Conservation (phyloP, 805 yeast genomes). For the Torulaspora gathmanii region DNA sequence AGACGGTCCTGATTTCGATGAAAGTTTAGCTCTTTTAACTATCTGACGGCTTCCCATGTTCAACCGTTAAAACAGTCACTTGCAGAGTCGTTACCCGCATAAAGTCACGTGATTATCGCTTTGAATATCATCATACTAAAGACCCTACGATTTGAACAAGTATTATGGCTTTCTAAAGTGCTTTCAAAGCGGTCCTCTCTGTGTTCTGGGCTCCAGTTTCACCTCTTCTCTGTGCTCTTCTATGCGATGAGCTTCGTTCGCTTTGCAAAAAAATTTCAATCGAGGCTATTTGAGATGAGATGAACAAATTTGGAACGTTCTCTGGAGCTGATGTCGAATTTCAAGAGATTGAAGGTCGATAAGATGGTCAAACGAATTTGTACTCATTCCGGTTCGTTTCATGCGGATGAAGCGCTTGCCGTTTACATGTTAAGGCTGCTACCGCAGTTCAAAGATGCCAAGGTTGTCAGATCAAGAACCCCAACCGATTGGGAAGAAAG, state of each 20-base stretch:
- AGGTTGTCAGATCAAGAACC: slow-evolving; percentile 76
- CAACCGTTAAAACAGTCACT: background rate
- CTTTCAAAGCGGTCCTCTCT: too few relatives aligned
- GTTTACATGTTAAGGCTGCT: slow-evolving; percentile 75
- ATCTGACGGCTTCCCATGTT: background rate
- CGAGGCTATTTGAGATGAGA: background rate
- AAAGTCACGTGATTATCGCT: too few relatives aligned
- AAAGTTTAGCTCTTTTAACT: too few relatives aligned
- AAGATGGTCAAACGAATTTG: slow-evolving; percentile 53
- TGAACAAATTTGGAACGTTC: background rate
- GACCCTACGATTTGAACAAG: too few relatives aligned
- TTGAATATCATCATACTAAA: too few relatives aligned
- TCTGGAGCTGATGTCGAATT: slow-evolving; percentile 6
- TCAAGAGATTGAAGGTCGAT: slow-evolving; percentile 22
- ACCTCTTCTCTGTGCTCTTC: background rate
- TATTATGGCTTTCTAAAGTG: too few relatives aligned
- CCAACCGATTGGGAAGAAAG: slow-evolving; percentile 77
- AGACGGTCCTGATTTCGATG: background rate
- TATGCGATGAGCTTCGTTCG: background rate
- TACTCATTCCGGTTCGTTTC: slow-evolving; percentile 91
- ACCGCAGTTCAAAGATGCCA: slow-evolving; percentile 63
- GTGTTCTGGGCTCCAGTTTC: background rate
- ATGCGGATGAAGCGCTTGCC: slow-evolving; percentile 95
- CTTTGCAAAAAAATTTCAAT: background rate
- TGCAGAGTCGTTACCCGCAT: too few relatives aligned